Conservation (phyloP, 495 filamentous ascomycete species). For the Terfezia claveryi region DNA sequence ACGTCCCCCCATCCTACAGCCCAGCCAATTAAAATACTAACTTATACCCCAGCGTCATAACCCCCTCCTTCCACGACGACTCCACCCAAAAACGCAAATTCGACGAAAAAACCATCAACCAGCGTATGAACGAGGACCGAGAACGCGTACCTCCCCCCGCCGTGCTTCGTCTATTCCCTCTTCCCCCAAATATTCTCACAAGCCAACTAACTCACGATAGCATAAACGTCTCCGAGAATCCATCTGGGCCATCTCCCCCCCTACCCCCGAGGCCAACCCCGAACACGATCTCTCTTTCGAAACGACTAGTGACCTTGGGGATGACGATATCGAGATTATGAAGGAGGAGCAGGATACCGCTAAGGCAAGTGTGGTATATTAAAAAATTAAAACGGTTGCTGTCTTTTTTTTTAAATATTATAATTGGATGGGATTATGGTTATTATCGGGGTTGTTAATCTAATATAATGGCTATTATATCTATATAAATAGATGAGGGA, state of each 20-base stretch:
- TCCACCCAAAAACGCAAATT: constrained; percentile 25
- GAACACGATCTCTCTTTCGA: constrained; percentile 57
- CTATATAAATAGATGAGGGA: no score
- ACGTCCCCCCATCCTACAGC: neutral
- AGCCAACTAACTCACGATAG: neutral
- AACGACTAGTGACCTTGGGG: constrained; percentile 55
- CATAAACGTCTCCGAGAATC: constrained; percentile 77
- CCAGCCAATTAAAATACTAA: neutral
- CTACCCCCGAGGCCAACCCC: constrained; percentile 27
- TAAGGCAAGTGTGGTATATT: constrained; percentile 8
- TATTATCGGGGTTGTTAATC: no score
- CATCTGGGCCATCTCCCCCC: constrained; percentile 63
- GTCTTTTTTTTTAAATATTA: neutral
- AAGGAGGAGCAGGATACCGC: constrained; percentile 42
- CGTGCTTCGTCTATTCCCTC: no score
- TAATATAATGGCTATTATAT: no score
- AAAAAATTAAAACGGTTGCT: neutral
- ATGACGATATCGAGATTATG: constrained; percentile 56
- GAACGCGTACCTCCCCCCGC: constrained; percentile 31
- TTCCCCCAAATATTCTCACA: no score
- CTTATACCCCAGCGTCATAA: neutral
- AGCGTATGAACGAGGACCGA: constrained; percentile 88
- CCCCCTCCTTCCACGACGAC: neutral
- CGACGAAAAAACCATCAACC: constrained; percentile 76
- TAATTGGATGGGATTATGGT: neutral